Conservation (phyloP, 2,329 filamentous ascomycete genomes). For the Scytalidium sp. region DNA sequence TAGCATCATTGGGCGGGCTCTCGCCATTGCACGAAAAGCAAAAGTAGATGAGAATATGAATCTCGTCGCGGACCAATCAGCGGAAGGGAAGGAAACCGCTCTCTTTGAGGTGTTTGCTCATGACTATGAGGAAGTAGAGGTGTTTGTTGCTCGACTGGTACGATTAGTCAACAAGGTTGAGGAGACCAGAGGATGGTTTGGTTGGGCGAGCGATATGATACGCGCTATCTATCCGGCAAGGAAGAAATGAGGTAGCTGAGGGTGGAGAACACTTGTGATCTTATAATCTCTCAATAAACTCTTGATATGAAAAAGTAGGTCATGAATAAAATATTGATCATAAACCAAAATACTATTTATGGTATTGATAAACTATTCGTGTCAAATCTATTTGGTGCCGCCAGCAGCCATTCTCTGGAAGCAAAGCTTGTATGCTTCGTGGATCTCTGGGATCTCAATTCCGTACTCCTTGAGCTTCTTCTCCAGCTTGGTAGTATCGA, state of each 20-base stretch:
- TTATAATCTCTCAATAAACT: too few species aligned
- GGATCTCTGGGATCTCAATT: conserved; percentile 57
- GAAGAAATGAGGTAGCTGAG: too few species aligned
- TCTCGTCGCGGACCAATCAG: conserved; percentile 11
- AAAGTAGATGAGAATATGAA: conserved; percentile 38
- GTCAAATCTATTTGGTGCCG: conserved; percentile 42
- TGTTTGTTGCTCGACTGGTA: conserved; percentile 52
- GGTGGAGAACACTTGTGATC: too few species aligned
- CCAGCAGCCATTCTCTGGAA: conserved; percentile 62
- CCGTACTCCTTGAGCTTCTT: conserved; percentile 58
- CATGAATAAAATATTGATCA: neutral
- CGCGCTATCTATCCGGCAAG: conserved; percentile 14
- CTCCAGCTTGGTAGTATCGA: conserved; percentile 60
- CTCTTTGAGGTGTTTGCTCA: conserved; percentile 61
- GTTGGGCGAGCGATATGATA: conserved; percentile 28
- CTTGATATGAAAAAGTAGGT: neutral
- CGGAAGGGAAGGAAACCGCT: conserved; percentile 34
- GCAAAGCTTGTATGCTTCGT: conserved; percentile 58
- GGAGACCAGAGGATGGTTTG: conserved; percentile 49
- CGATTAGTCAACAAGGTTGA: conserved; percentile 50
- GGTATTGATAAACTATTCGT: neutral
- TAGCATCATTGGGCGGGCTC: conserved; percentile 50
- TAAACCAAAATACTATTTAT: neutral
- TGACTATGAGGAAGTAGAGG: conserved; percentile 54
- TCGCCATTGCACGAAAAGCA: conserved; percentile 56